Percentiles rank a stretch among this genome's conserved stretches.
phyloP scores from a whole-genome alignment of 2,329 filamentous ascomycete species.

The Neoscytalidium dimidiatum region DNA sequence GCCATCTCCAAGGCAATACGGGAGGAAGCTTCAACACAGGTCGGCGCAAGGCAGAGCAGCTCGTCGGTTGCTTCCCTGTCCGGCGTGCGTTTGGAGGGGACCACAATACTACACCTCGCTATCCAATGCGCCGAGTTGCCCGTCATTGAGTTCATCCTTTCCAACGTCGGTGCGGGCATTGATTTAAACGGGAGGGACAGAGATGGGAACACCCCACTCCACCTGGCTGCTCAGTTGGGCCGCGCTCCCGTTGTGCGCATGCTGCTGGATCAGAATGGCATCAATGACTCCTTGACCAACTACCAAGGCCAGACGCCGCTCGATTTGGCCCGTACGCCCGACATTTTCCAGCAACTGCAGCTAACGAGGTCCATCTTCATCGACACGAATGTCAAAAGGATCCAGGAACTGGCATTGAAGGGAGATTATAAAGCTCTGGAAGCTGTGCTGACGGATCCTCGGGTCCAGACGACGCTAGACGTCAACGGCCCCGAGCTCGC shows the following conservation, averaged over 20 bases:
- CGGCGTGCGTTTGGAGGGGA: slow-evolving; percentile 65
- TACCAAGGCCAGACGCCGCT: slow-evolving; percentile 81
- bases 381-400: slow-evolving; percentile 79
- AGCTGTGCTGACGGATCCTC: slow-evolving; percentile 77
- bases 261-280: slow-evolving; percentile 75
- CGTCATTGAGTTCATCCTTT: slow-evolving; percentile 93
- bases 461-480: slow-evolving; percentile 83
- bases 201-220: slow-evolving; percentile 91
- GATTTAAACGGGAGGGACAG: slow-evolving; percentile 90
- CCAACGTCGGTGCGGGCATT: slow-evolving; percentile 60
- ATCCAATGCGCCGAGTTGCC: slow-evolving; percentile 93
- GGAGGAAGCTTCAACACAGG: slow-evolving; percentile 53
- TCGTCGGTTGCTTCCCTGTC: slow-evolving; percentile 46
- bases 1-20: slow-evolving; percentile 85
- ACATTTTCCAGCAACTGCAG: slow-evolving; percentile 95
- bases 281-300: slow-evolving; percentile 89
- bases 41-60: slow-evolving; percentile 53
- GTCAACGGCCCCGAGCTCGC: slow-evolving; percentile 90
- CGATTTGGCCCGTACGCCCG: slow-evolving; percentile 81
- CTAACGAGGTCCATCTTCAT: slow-evolving; percentile 87
- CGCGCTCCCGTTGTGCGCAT: slow-evolving; percentile 78
- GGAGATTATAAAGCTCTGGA: slow-evolving; percentile 78
- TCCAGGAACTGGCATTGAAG: slow-evolving; percentile 74
- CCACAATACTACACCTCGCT: slow-evolving; percentile 87
- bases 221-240: slow-evolving; percentile 82